Evolutionary conservation across 2,329 filamentous ascomycete species (phyloP).

Genomic region (Chrysosphaeria jannelii): DNA sequence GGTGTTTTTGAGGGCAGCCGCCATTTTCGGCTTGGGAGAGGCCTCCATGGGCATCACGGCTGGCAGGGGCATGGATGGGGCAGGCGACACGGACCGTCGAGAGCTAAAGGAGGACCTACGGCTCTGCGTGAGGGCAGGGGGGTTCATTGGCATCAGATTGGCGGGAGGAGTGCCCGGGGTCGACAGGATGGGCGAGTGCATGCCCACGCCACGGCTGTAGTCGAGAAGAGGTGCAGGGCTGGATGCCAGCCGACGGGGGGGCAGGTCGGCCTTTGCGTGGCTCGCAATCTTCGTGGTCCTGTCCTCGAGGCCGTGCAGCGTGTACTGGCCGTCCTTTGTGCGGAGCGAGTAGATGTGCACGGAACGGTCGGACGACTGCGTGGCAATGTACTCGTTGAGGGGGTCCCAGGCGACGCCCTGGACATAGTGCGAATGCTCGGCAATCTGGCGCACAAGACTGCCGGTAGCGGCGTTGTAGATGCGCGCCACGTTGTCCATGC

Average conservation of each 20-base stretch:
- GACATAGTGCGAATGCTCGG: constrained; percentile 93
- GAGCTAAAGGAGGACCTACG: constrained; percentile 80
- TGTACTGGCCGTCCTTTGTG: constrained; percentile 89
- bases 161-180: constrained; percentile 84
- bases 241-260: constrained; percentile 63
- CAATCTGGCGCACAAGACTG: constrained; percentile 60
- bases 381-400: constrained; percentile 89
- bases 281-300: constrained; percentile 1
- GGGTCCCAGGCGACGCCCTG: constrained; percentile 98
- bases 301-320: constrained; percentile 24
- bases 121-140: constrained; percentile 72
- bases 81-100: constrained; percentile 69
- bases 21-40: constrained; percentile 38
- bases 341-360: constrained; percentile 93
- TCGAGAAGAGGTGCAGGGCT: constrained; percentile 56
- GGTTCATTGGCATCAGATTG: constrained; percentile 80
- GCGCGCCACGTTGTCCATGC: constrained; percentile 94
- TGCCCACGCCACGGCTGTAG: constrained; percentile 18
- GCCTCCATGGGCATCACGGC: constrained; percentile 85
- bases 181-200: constrained; percentile 60
- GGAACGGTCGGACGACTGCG: constrained; percentile 89
- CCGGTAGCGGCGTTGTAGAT: constrained; percentile 69
- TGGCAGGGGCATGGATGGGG: constrained; percentile 74
- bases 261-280: constrained; percentile 40
- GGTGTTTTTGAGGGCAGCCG: constrained; percentile 45